phyloP scores from a whole-genome alignment of 805 yeast genomes.

The Dipodascus albidus region DNA sequence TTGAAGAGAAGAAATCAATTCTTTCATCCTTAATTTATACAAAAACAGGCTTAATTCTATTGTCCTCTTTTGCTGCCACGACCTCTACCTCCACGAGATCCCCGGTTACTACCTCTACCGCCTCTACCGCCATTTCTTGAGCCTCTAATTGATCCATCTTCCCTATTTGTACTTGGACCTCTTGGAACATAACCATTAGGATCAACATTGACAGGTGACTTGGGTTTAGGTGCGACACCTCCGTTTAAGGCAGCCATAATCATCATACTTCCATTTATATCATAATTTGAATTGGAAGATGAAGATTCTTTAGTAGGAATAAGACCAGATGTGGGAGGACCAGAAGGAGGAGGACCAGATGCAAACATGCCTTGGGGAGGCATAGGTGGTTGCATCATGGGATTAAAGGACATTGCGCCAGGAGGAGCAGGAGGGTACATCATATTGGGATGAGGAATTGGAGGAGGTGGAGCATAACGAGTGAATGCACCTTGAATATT shows the following conservation, averaged over 20 bases:
- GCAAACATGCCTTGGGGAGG: constrained; percentile 21
- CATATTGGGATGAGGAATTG: constrained; percentile 5
- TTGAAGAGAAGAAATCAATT: too few species aligned
- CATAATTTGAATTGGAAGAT: constrained; percentile 7
- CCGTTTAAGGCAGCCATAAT: constrained; percentile 16
- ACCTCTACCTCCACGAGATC: constrained; percentile 13
- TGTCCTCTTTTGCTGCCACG: neutral
- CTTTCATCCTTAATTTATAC: neutral
- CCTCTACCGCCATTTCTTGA: constrained; percentile 16
- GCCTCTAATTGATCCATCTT: constrained; percentile 11
- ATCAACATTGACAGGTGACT: neutral
- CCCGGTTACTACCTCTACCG: constrained; percentile 11
- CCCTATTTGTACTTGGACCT: constrained; percentile 5
- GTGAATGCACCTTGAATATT: constrained; percentile 14
- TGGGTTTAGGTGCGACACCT: neutral
- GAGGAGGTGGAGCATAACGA: constrained; percentile 12
- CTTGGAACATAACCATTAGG: constrained; percentile 3
- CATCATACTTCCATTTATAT: constrained; percentile 15
- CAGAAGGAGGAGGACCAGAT: constrained; percentile 15
- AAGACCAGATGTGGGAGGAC: constrained; percentile 8
- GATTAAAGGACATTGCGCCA: constrained; percentile 2
- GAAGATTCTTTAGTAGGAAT: constrained; percentile 7
- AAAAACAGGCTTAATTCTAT: too few species aligned
- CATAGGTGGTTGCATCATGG: neutral
- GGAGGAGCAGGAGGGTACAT: constrained; percentile 11